phyloP scores from a whole-genome alignment of 257 asterid species.

The Fraxinus anomala region DNA sequence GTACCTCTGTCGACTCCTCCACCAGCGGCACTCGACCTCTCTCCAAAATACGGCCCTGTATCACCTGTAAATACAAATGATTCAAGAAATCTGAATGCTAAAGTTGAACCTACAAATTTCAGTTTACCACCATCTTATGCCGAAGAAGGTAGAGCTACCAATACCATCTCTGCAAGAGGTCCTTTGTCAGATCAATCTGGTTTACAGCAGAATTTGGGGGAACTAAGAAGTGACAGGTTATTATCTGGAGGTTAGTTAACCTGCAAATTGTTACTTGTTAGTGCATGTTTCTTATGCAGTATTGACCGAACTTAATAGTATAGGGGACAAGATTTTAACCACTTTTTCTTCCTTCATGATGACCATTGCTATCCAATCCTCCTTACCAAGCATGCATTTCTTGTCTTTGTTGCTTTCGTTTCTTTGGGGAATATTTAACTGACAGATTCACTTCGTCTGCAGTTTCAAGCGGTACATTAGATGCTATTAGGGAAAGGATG shows the following conservation, averaged over 20 bases:
- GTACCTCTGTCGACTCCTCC: constrained; percentile 97
- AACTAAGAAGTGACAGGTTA: constrained; percentile 67
- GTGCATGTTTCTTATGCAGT: background rate
- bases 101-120: constrained; percentile 77
- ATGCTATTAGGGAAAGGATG: constrained; percentile 98
- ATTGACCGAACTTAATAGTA: background rate
- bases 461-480: constrained; percentile 85
- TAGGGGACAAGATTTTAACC: background rate
- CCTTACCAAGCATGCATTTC: background rate
- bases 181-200: constrained; percentile 52
- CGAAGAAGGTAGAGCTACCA: constrained; percentile 56
- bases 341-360: background rate
- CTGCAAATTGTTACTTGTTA: background rate
- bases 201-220: constrained; percentile 57
- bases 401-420: background rate
- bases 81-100: constrained; percentile 50
- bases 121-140: constrained; percentile 80
- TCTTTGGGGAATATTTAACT: constrained; percentile 17
- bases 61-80: constrained; percentile 79
- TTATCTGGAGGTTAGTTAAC: constrained; percentile 73
- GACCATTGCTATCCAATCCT: background rate
- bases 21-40: constrained; percentile 68
- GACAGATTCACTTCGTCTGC: constrained; percentile 34
- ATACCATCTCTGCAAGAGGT: constrained; percentile 45
- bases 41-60: constrained; percentile 70